phyloP scores from a whole-genome alignment of 2,329 filamentous ascomycete species.

The Talaromyces amestolkiae region DNA sequence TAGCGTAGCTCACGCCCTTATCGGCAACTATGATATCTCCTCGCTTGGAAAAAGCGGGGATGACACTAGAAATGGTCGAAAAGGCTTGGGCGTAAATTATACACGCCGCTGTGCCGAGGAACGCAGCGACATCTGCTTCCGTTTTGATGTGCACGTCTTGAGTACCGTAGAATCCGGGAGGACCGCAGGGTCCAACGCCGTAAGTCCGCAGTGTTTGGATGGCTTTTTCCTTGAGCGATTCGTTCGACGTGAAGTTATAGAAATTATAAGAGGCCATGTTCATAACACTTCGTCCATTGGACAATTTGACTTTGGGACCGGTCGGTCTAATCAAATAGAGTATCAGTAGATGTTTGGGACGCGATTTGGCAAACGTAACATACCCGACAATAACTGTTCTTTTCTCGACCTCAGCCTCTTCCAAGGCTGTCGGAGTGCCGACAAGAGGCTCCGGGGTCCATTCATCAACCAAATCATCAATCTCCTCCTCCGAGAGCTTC shows the following conservation, averaged over 20 bases:
- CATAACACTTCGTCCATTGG: slow-evolving; percentile 82
- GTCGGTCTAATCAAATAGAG: slow-evolving; percentile 63
- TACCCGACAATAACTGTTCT: slow-evolving; percentile 86
- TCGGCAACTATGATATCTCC: slow-evolving; percentile 97
- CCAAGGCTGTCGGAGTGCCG: slow-evolving; percentile 66
- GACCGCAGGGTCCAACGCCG: slow-evolving; percentile 93
- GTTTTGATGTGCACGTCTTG: slow-evolving; percentile 98
- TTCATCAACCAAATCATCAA: slow-evolving; percentile 93
- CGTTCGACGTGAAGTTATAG: slow-evolving; percentile 94
- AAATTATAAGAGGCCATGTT: slow-evolving; percentile 97
- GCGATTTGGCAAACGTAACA: slow-evolving; percentile 21
- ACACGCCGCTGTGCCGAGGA: slow-evolving; percentile 80
- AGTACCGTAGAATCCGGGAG: slow-evolving; percentile 96
- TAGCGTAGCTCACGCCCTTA: slow-evolving; percentile 86
- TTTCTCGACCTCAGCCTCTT: slow-evolving; percentile 79
- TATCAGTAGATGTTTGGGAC: neutral
- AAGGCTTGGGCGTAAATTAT: slow-evolving; percentile 97
- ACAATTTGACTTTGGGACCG: slow-evolving; percentile 83
- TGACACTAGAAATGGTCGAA: slow-evolving; percentile 93
- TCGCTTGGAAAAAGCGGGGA: slow-evolving; percentile 93
- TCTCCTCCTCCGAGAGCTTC: slow-evolving; percentile 88
- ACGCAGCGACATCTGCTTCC: slow-evolving; percentile 87
- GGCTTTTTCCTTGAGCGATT: slow-evolving; percentile 89
- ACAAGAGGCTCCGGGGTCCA: slow-evolving; percentile 95
- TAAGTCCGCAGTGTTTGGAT: slow-evolving; percentile 92